These are phyloP conservation scores for Chrysosporium keratinophilum DNA, from an alignment of 2,329 filamentous ascomycete genomes.

Conservation along the genomic window DNA sequence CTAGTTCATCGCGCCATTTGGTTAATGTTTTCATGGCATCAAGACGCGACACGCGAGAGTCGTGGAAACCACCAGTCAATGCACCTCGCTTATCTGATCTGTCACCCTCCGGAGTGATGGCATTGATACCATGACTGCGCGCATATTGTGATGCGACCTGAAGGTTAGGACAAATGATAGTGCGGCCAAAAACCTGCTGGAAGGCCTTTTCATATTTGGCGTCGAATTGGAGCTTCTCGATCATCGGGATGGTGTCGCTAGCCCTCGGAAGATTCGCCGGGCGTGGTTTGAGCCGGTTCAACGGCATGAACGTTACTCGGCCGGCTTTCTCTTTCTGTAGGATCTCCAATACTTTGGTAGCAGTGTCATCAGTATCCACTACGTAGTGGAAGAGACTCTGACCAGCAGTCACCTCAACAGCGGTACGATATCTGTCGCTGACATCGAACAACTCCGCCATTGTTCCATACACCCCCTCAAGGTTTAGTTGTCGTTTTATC, in stretches of 20 bases:
- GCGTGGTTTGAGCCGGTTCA: conserved; percentile 66
- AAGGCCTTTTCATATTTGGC: conserved; percentile 71
- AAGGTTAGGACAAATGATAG: conserved; percentile 84
- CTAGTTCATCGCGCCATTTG: conserved; percentile 64
- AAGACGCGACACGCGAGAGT: conserved; percentile 74
- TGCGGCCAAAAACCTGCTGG: conserved; percentile 89
- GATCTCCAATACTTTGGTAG: conserved; percentile 66
- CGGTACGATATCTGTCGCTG: conserved; percentile 70
- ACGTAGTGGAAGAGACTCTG: conserved; percentile 92
- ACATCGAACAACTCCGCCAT: conserved; percentile 88
- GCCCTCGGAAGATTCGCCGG: conserved; percentile 69
- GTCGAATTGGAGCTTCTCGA: conserved; percentile 76
- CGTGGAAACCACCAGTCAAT: conserved; percentile 88
- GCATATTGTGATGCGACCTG: conserved; percentile 83
- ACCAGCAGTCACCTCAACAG: conserved; percentile 86
- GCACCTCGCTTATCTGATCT: conserved; percentile 91
- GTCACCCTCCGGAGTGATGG: conserved; percentile 90
- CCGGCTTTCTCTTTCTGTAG: conserved; percentile 72
- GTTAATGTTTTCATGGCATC: conserved; percentile 68
- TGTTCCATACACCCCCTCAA: conserved; percentile 83
- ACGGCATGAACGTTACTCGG: conserved; percentile 86
- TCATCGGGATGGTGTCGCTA: conserved; percentile 74
- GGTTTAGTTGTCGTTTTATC: conserved; percentile 65
- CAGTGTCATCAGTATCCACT: conserved; percentile 82
- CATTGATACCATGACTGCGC: conserved; percentile 79